Conservation (phyloP, 2,329 filamentous ascomycete species). For the Arthrobotrys sphaeroides region DNA sequence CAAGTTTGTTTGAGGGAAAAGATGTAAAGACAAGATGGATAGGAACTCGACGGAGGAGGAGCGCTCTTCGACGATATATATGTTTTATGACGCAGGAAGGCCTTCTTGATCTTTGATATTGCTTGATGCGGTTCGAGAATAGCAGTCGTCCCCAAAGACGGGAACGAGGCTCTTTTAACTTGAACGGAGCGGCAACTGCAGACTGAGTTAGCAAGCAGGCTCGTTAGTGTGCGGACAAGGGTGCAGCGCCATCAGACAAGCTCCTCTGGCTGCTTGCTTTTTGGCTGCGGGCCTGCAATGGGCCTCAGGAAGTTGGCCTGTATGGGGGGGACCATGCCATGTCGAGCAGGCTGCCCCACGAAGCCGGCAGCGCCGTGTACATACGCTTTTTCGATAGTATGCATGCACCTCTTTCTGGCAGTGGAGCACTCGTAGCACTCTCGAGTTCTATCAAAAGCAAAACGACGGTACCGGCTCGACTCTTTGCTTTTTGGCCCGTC, state of each 20-base stretch:
- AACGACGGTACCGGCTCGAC: slow-evolving; percentile 22
- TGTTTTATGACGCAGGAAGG: slow-evolving; percentile 33
- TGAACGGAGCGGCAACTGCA: slow-evolving; percentile 32
- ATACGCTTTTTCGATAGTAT: too few relatives aligned
- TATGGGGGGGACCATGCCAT: slow-evolving; percentile 32
- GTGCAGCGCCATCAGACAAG: slow-evolving; percentile 19
- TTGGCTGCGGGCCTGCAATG: slow-evolving; percentile 2
- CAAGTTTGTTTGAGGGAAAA: too few relatives aligned
- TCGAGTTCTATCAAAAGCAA: slow-evolving; percentile 29
- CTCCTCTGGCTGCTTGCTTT: slow-evolving; percentile 1
- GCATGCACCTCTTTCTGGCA: slow-evolving; percentile 36
- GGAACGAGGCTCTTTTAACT: slow-evolving; percentile 54
- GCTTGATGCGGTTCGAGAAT: slow-evolving; percentile 46
- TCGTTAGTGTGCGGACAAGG: slow-evolving; percentile 42
- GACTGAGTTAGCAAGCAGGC: slow-evolving; percentile 39
- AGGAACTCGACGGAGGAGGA: slow-evolving; percentile 52
- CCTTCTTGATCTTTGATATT: slow-evolving; percentile 7
- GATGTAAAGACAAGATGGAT: slow-evolving; percentile 21
- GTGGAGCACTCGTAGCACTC: neutral
- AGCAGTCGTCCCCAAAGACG: slow-evolving; percentile 34
- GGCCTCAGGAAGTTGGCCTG: neutral
- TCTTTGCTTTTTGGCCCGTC: slow-evolving; percentile 6
- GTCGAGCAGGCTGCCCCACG: slow-evolving; percentile 31
- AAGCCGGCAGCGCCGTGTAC: slow-evolving; percentile 31
- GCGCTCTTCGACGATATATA: slow-evolving; percentile 51